Evolutionary conservation across 2,329 filamentous ascomycete genomes (phyloP).

Genomic region (Ambrosiella xylebori): DNA sequence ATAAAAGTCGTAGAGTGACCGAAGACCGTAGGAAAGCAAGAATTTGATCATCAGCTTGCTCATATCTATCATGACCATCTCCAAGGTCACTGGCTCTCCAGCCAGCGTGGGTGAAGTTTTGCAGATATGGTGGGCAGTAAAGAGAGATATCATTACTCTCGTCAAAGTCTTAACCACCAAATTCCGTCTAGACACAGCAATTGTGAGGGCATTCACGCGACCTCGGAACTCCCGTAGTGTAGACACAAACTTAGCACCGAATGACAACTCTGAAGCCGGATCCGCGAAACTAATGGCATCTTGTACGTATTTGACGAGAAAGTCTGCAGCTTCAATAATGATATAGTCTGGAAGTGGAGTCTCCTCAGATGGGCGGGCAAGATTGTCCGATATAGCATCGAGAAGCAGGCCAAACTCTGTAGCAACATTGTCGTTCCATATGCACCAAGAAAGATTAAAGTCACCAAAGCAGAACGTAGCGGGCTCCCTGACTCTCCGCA

Average conservation of each 20-base stretch:
- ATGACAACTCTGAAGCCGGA: constrained; percentile 22
- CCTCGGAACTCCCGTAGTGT: constrained; percentile 24
- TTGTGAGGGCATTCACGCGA: constrained; percentile 17
- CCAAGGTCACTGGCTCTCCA: constrained; percentile 26
- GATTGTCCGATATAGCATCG: constrained; percentile 37
- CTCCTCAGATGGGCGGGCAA: constrained; percentile 15
- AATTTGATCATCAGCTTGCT: constrained; percentile 23
- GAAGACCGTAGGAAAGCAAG: constrained; percentile 27
- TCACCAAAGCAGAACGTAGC: constrained; percentile 30
- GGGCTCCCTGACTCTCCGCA: constrained; percentile 20
- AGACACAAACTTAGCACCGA: constrained; percentile 28
- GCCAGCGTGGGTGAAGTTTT: constrained; percentile 20
- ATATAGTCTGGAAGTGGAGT: constrained; percentile 14
- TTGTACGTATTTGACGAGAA: constrained; percentile 32
- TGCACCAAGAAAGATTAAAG: constrained; percentile 34
- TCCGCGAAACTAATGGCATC: constrained; percentile 25
- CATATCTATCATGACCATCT: constrained; percentile 30
- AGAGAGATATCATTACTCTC: constrained; percentile 22
- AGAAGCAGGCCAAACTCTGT: constrained; percentile 45
- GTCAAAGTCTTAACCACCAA: constrained; percentile 22
- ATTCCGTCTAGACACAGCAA: constrained; percentile 16
- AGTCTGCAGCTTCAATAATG: constrained; percentile 23
- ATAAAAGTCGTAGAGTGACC: constrained; percentile 29
- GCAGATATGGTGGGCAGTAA: constrained; percentile 21
- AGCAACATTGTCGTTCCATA: constrained; percentile 40